Evolutionary conservation across 208 protist species (phyloP).

Genomic region (Crithidia acanthocephali): DNA sequence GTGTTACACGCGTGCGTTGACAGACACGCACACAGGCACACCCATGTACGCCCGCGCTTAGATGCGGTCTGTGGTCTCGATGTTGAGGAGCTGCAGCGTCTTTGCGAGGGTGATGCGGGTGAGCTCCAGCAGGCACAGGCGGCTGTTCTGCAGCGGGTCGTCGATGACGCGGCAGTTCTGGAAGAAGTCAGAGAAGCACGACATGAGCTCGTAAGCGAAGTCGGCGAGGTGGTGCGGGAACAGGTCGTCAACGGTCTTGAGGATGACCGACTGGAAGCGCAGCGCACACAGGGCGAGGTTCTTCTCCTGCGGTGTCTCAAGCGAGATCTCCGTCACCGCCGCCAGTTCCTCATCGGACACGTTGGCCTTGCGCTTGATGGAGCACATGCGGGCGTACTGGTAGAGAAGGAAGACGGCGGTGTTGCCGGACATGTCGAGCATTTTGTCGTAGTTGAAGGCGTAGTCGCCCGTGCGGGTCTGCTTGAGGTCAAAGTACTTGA

Average conservation of each 20-base stretch:
- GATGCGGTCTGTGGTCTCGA: conserved; percentile 87
- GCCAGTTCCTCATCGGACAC: conserved; percentile 67
- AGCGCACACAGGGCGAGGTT: conserved; percentile 84
- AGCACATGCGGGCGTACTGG: conserved; percentile 96
- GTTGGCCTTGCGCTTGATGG: conserved; percentile 93
- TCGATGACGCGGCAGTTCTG: conserved; percentile 92
- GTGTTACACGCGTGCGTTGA: no score
- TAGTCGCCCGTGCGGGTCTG: conserved; percentile 95
- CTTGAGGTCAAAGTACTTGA: conserved; percentile 98
- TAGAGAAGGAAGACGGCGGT: conserved; percentile 98
- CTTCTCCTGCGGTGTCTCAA: conserved; percentile 86
- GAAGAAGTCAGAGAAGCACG: conserved; percentile 96
- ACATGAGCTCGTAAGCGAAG: conserved; percentile 95
- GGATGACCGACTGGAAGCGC: conserved; percentile 89
- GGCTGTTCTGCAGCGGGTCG: conserved; percentile 81
- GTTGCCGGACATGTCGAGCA: conserved; percentile 97
- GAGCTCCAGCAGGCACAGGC: conserved; percentile 92
- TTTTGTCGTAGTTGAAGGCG: conserved; percentile 96
- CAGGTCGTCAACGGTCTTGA: conserved; percentile 91
- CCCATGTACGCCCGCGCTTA: conserved; percentile 28
- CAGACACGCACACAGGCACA: neutral
- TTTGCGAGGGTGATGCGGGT: conserved; percentile 90
- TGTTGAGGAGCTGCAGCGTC: conserved; percentile 94
- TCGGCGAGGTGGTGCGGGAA: conserved; percentile 95
- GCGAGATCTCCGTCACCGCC: conserved; percentile 59